Evolutionary conservation across 805 yeast species (phyloP).

Genomic region (Maudiozyma pseudohumilis): DNA sequence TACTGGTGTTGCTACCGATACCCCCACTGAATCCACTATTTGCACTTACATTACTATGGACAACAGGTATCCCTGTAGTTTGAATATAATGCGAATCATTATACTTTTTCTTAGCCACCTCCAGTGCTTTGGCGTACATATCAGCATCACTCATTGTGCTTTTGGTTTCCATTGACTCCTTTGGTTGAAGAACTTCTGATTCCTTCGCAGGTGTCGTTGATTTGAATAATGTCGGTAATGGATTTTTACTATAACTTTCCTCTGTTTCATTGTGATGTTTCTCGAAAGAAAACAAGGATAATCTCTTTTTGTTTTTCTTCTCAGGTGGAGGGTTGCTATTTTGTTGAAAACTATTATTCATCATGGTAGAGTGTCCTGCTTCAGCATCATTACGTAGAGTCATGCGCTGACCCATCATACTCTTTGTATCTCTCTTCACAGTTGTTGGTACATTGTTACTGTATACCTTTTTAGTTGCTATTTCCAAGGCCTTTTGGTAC

Average conservation of each 20-base stretch:
- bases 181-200: not conserved
- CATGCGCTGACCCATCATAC: constrained; percentile 20
- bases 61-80: not conserved
- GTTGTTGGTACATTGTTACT: constrained; percentile 1
- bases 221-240: not conserved
- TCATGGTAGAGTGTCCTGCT: not conserved
- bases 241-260: not conserved
- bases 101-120: constrained; percentile 42
- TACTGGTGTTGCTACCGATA: not conserved
- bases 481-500: constrained; percentile 45
- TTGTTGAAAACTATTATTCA: not conserved
- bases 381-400: constrained; percentile 10
- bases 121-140: constrained; percentile 47
- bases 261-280: not conserved
- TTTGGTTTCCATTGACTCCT: not conserved
- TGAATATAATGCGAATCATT: constrained; percentile 8
- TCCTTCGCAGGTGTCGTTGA: not conserved
- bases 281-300: constrained; percentile 1
- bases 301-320: not conserved
- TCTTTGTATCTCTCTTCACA: constrained; percentile 3
- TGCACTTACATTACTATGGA: not conserved
- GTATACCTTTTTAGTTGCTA: constrained; percentile 48
- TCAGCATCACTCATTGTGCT: constrained; percentile 34
- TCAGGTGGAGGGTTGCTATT: not conserved
- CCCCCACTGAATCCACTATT: not conserved